Conservation (phyloP, 257 asterid genomes). For the Solanum chilense region DNA sequence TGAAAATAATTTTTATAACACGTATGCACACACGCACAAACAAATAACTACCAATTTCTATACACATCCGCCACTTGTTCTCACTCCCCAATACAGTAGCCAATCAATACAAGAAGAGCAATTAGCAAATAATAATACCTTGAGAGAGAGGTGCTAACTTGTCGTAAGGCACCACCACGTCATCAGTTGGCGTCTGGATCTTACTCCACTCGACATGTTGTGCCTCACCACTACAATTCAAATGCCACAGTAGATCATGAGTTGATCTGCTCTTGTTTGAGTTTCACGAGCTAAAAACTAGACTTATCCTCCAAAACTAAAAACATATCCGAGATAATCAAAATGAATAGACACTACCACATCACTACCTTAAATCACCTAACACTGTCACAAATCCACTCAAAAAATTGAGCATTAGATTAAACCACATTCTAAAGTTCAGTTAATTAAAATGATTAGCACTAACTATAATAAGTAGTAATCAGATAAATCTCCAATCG, state of each 20-base stretch:
- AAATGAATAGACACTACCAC: background rate
- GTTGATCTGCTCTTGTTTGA: background rate
- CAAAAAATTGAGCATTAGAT: background rate
- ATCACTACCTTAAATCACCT: background rate
- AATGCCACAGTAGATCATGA: background rate
- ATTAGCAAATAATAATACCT: slow-evolving; percentile 32
- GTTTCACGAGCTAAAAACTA: background rate
- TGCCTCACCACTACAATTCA: slow-evolving; percentile 27
- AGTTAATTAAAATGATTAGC: background rate
- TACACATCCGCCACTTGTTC: background rate
- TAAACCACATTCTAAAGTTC: background rate
- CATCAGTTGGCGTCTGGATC: slow-evolving; percentile 40
- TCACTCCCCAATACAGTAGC: background rate
- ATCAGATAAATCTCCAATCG: background rate
- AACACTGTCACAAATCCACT: background rate
- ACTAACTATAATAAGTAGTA: background rate
- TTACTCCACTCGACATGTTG: slow-evolving; percentile 36
- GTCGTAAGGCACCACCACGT: slow-evolving; percentile 75
- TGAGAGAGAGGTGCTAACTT: slow-evolving; percentile 61
- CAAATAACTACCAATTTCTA: background rate
- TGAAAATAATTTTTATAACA: background rate
- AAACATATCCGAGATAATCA: background rate
- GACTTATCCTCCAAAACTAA: background rate
- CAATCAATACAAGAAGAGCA: background rate
- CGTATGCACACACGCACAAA: background rate